These are phyloP conservation scores for Exophiala lecanii-corni DNA, from an alignment of 2,329 filamentous ascomycete genomes.

Conservation along the genomic window DNA sequence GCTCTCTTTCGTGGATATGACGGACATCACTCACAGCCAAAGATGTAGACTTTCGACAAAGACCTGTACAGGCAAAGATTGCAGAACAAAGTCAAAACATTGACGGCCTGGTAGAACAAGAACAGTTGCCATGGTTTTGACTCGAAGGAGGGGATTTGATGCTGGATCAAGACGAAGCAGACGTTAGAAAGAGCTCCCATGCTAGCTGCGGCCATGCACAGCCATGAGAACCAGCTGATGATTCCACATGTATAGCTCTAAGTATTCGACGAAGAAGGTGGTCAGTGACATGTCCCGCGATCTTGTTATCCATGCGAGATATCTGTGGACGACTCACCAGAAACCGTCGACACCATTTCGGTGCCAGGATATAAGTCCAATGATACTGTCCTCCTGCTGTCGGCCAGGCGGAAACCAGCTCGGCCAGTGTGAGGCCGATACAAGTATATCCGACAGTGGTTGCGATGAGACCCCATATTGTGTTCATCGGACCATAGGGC, in stretches of 20 bases:
- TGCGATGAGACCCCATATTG: constrained; percentile 31
- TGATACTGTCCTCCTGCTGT: constrained; percentile 31
- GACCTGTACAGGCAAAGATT: constrained; percentile 17
- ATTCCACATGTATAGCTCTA: constrained; percentile 4
- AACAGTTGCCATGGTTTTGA: constrained; percentile 20
- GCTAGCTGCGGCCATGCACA: constrained; percentile 3
- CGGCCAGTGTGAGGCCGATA: constrained; percentile 28
- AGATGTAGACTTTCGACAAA: neutral
- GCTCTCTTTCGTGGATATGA: too few species aligned
- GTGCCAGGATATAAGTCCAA: constrained; percentile 29
- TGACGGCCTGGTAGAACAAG: constrained; percentile 6
- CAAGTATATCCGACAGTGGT: constrained; percentile 29
- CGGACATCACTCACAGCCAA: too few species aligned
- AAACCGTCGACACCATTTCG: constrained; percentile 18
- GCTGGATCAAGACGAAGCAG: neutral
- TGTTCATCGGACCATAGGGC: constrained; percentile 18
- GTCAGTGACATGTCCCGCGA: too few species aligned
- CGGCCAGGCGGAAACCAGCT: constrained; percentile 29
- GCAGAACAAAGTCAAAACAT: constrained; percentile 7
- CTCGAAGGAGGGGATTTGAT: constrained; percentile 11
- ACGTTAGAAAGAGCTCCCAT: constrained; percentile 2
- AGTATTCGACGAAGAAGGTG: too few species aligned
- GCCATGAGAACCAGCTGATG: constrained; percentile 4
- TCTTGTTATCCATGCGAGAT: too few species aligned
- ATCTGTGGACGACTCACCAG: too few species aligned